A percentile compares a stretch with the other conserved stretches of the same genome.
phyloP scores from a whole-genome alignment of 768 basidiomycete species.

The Boletus rufocinnamomeus region DNA sequence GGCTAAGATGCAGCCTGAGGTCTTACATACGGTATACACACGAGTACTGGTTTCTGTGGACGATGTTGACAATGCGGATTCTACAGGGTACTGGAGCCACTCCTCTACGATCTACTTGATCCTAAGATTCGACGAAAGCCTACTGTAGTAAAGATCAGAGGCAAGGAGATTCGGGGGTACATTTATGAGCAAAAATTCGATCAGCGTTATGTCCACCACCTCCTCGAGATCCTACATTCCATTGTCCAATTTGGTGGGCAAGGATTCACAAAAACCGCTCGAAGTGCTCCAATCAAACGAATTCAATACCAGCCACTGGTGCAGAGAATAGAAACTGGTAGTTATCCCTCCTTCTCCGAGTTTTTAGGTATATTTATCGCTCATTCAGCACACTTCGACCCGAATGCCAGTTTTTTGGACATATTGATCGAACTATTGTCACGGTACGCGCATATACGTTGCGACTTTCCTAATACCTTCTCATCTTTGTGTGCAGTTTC shows the following conservation, averaged over 20 bases:
- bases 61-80: neutral
- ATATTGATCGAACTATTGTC: constrained; percentile 71
- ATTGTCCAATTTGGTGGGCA: constrained; percentile 88
- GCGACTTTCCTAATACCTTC: neutral
- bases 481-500: constrained; percentile 47
- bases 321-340: constrained; percentile 63
- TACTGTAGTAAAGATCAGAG: constrained; percentile 53
- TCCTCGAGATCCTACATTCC: constrained; percentile 75
- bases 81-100: constrained; percentile 83
- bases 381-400: constrained; percentile 39
- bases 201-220: constrained; percentile 67
- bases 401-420: constrained; percentile 75
- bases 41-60: neutral
- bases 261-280: constrained; percentile 77
- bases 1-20: constrained; percentile 94
- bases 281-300: constrained; percentile 61
- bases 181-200: constrained; percentile 77
- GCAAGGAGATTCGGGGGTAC: constrained; percentile 66
- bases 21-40: constrained; percentile 78
- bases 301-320: constrained; percentile 65
- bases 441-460: constrained; percentile 60
- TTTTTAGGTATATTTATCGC: constrained; percentile 9
- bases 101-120: constrained; percentile 75
- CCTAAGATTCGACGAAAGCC: constrained; percentile 60
- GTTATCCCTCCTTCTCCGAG: constrained; percentile 14